Percentiles rank a stretch among this genome's conserved stretches.
These are phyloP conservation scores for Gelatoporia subvermispora DNA, from an alignment of 768 basidiomycete genomes.

Conservation along the genomic window DNA sequence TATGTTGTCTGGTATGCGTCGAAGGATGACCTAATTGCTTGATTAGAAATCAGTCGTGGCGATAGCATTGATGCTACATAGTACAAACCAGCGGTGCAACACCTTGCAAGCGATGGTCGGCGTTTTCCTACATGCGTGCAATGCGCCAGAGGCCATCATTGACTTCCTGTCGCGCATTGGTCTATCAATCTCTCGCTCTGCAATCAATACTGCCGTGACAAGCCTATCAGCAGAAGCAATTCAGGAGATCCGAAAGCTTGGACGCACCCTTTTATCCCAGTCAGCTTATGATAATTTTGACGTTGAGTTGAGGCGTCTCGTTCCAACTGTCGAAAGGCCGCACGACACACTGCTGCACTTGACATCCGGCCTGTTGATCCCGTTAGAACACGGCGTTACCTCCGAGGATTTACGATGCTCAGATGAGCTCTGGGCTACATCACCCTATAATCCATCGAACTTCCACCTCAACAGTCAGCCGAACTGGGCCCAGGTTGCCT, in stretches of 20 bases:
- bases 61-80: constrained; percentile 10
- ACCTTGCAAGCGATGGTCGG: constrained; percentile 18
- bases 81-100: constrained; percentile 18
- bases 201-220: constrained; percentile 15
- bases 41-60: too few species aligned
- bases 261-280: constrained; percentile 17
- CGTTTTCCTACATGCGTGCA: constrained; percentile 19
- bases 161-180: constrained; percentile 17
- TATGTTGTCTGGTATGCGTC: too few species aligned
- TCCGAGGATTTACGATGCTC: constrained; percentile 27
- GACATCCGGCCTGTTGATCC: constrained; percentile 29
- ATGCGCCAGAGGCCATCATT: constrained; percentile 21
- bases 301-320: constrained; percentile 26
- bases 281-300: constrained; percentile 44
- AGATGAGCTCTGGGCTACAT: constrained; percentile 28
- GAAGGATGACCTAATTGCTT: too few species aligned
- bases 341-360: constrained; percentile 25
- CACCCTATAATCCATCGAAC: constrained; percentile 16
- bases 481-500: neutral
- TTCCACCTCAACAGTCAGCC: neutral
- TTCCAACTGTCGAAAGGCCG: constrained; percentile 27
- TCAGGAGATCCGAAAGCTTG: constrained; percentile 14
- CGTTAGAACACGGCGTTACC: constrained; percentile 16
- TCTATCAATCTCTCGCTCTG: constrained; percentile 14
- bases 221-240: constrained; percentile 12